Evolutionary conservation across 2,329 filamentous ascomycete genomes (phyloP).

Genomic region (Xylaria sp.): DNA sequence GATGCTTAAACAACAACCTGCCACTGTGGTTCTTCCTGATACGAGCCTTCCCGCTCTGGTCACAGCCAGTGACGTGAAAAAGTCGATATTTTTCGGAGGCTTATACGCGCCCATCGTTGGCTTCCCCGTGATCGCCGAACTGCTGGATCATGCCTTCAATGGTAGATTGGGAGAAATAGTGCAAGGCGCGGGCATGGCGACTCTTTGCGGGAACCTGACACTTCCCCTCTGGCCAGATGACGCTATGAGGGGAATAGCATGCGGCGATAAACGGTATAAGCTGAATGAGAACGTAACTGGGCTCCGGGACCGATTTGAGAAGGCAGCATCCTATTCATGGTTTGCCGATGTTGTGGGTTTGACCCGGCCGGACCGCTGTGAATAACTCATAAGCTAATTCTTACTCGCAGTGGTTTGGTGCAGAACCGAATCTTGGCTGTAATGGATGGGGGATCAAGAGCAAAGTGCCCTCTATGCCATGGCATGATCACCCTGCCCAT

Average conservation of each 20-base stretch:
- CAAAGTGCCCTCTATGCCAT: slow-evolving; percentile 49
- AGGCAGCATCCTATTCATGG: slow-evolving; percentile 48
- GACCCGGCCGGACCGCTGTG: not conserved
- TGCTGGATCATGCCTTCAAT: slow-evolving; percentile 49
- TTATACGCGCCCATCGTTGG: slow-evolving; percentile 51
- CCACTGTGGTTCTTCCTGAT: slow-evolving; percentile 47
- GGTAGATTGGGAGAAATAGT: slow-evolving; percentile 38
- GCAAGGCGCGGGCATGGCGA: slow-evolving; percentile 17
- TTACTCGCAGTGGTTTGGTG: slow-evolving; percentile 47
- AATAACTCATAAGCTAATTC: slow-evolving; percentile 7
- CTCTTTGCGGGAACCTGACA: slow-evolving; percentile 42
- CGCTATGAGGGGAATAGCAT: slow-evolving; percentile 49
- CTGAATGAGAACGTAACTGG: slow-evolving; percentile 49
- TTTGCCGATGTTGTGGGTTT: slow-evolving; percentile 54
- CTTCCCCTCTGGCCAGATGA: slow-evolving; percentile 47
- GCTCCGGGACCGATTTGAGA: slow-evolving; percentile 47
- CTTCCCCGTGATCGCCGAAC: slow-evolving; percentile 51
- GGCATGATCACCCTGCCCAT: slow-evolving; percentile 47
- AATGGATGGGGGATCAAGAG: slow-evolving; percentile 51
- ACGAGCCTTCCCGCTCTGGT: slow-evolving; percentile 52
- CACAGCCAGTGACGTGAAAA: slow-evolving; percentile 53
- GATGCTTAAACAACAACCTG: slow-evolving; percentile 51
- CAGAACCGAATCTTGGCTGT: slow-evolving; percentile 49
- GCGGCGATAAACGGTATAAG: slow-evolving; percentile 52
- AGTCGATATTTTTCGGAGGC: slow-evolving; percentile 49